Evolutionary conservation across 1,139 yeast species (phyloP).

Genomic region (Debaryomyces coudertii): DNA sequence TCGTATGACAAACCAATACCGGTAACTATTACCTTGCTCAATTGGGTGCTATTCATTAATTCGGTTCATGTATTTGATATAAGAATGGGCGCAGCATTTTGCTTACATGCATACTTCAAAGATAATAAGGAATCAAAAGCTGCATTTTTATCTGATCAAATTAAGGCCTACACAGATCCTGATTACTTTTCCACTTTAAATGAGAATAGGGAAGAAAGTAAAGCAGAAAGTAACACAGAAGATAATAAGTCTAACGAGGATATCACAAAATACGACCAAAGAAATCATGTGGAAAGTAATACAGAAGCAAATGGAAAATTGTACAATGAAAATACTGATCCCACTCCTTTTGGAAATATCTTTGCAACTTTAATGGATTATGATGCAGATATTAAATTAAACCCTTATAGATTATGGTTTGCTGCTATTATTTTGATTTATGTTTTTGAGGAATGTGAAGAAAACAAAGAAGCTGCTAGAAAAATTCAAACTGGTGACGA

Average conservation of each 20-base stretch:
- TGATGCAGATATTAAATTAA: constrained; percentile 72
- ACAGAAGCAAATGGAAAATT: constrained; percentile 11
- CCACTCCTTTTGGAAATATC: constrained; percentile 52
- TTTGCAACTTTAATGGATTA: constrained; percentile 74
- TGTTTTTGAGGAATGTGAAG: constrained; percentile 60
- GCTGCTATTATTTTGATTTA: constrained; percentile 68
- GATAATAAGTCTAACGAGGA: neutral
- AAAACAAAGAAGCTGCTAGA: constrained; percentile 54
- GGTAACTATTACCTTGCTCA: constrained; percentile 71
- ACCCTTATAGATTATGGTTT: constrained; percentile 90
- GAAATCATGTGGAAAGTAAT: constrained; percentile 1
- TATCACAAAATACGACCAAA: constrained; percentile 9
- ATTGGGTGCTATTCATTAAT: constrained; percentile 79
- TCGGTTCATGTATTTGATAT: constrained; percentile 85
- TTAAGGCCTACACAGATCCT: constrained; percentile 45
- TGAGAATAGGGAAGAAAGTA: constrained; percentile 13
- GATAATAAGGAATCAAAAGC: constrained; percentile 65
- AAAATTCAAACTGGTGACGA: constrained; percentile 67
- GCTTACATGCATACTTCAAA: constrained; percentile 69
- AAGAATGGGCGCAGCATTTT: constrained; percentile 68
- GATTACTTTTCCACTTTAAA: constrained; percentile 20
- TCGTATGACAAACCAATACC: constrained; percentile 50
- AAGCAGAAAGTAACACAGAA: constrained; percentile 5
- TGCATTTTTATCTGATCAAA: constrained; percentile 68
- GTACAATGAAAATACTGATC: constrained; percentile 12